A percentile compares a stretch with the other conserved stretches of the same genome.
These are phyloP conservation scores for Arthroderma sp. DNA, from an alignment of 2,329 filamentous ascomycete species.

Conservation along the genomic window DNA sequence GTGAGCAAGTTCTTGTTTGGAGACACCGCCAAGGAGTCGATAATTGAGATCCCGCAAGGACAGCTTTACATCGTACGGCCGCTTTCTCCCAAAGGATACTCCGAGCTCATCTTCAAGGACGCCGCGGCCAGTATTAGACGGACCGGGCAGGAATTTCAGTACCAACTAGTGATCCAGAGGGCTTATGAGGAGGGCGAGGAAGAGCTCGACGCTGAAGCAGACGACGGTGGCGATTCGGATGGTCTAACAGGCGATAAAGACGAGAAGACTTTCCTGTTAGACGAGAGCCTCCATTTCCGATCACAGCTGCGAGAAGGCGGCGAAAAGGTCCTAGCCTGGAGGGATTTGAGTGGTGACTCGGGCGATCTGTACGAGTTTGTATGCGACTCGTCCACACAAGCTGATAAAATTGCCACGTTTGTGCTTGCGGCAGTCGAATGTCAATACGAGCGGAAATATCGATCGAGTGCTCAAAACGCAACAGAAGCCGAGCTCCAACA, in stretches of 20 bases:
- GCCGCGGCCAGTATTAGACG: slow-evolving; percentile 80
- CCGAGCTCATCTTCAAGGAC: slow-evolving; percentile 98
- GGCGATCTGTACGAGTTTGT: slow-evolving; percentile 98
- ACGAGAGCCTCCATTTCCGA: slow-evolving; percentile 78
- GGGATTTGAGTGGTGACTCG: slow-evolving; percentile 81
- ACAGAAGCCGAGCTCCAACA: slow-evolving; percentile 67
- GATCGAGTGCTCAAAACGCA: slow-evolving; percentile 64
- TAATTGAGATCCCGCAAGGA: slow-evolving; percentile 88
- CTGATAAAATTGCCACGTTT: slow-evolving; percentile 64
- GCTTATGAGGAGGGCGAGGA: slow-evolving; percentile 97
- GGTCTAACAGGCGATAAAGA: slow-evolving; percentile 67
- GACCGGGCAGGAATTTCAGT: slow-evolving; percentile 90
- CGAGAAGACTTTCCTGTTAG: slow-evolving; percentile 95
- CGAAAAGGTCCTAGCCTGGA: slow-evolving; percentile 84
- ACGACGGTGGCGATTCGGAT: slow-evolving; percentile 64
- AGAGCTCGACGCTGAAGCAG: slow-evolving; percentile 81
- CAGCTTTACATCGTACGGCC: slow-evolving; percentile 96
- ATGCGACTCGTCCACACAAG: slow-evolving; percentile 61
- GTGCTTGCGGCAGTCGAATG: slow-evolving; percentile 75
- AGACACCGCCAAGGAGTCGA: slow-evolving; percentile 76
- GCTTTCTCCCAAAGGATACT: slow-evolving; percentile 90
- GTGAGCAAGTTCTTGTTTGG: slow-evolving; percentile 88
- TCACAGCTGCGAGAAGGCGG: slow-evolving; percentile 67
- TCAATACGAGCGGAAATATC: slow-evolving; percentile 94
- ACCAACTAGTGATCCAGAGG: slow-evolving; percentile 89